Conservation (phyloP, 371 early-diverging fungal genomes). For the Nosema muscidifuracis region DNA sequence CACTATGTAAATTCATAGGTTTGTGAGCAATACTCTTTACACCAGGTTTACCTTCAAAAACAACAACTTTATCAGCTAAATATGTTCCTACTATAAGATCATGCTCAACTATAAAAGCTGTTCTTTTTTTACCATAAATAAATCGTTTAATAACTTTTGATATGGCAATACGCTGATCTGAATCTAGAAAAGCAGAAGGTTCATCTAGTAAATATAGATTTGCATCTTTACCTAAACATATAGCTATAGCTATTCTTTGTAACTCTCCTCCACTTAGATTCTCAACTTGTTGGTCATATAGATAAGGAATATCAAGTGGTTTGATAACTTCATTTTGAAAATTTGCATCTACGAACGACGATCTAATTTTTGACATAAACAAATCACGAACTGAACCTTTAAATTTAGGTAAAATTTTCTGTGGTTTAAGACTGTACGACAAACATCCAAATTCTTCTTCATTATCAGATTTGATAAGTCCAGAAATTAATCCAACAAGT, state of each 20-base stretch:
- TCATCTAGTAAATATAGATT: conserved; percentile 98
- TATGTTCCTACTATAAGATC: conserved; percentile 99
- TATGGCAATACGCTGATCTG: conserved; percentile 96
- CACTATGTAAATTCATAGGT: conserved; percentile 80
- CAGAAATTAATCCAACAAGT: conserved; percentile 88
- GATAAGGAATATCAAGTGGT: conserved; percentile 81
- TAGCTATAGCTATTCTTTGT: conserved; percentile 93
- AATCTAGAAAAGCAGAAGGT: conserved; percentile 97
- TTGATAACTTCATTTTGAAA: conserved; percentile 94
- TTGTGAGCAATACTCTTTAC: conserved; percentile 69
- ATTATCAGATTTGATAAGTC: conserved; percentile 69
- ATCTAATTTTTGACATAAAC: conserved; percentile 81
- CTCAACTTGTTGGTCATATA: conserved; percentile 79
- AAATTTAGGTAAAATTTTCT: conserved; percentile 94
- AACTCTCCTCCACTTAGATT: conserved; percentile 96
- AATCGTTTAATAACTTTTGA: conserved; percentile 97
- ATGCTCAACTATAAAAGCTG: conserved; percentile 98
- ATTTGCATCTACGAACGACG: conserved; percentile 80
- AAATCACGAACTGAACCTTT: conserved; percentile 81
- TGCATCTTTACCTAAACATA: conserved; percentile 85
- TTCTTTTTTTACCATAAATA: conserved; percentile 89
- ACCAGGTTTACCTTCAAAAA: conserved; percentile 86
- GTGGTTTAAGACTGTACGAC: conserved; percentile 83
- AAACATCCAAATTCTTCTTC: conserved; percentile 72
- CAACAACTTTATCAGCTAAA: conserved; percentile 93